A percentile compares a stretch with the other conserved stretches of the same genome.
Conservation (phyloP, 768 basidiomycete species). For the Macrolepiota dolichaula region DNA sequence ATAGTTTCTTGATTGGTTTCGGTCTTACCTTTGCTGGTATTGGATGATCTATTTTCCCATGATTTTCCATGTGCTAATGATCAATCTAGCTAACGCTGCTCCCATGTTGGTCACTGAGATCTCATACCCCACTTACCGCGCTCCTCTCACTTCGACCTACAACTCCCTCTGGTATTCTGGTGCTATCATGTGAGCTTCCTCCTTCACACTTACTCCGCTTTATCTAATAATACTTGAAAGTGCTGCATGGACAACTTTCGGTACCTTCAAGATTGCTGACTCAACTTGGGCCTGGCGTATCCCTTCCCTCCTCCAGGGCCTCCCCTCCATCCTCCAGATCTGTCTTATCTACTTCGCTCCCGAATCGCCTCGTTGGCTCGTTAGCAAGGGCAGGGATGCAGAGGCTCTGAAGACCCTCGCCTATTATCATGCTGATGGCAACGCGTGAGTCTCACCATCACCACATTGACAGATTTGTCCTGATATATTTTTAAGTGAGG, state of each 20-base stretch:
- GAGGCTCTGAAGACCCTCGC: constrained; percentile 71
- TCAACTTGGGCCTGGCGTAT: constrained; percentile 81
- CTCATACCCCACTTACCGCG: constrained; percentile 82
- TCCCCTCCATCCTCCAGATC: constrained; percentile 69
- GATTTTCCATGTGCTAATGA: background rate
- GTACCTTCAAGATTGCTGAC: constrained; percentile 65
- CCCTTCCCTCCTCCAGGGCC: constrained; percentile 68
- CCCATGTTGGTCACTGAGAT: constrained; percentile 85
- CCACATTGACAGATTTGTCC: background rate
- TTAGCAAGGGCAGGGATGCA: constrained; percentile 69
- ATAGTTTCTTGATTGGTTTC: constrained; percentile 69
- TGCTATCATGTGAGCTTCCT: constrained; percentile 57
- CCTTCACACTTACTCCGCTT: background rate
- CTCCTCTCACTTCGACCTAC: constrained; percentile 72
- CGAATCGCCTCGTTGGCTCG: constrained; percentile 82
- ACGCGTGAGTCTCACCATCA: constrained; percentile 36
- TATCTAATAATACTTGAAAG: constrained; percentile 23
- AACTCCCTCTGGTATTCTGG: constrained; percentile 89
- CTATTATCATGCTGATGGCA: constrained; percentile 80
- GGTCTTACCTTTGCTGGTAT: constrained; percentile 68
- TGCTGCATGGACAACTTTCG: constrained; percentile 85
- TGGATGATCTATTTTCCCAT: constrained; percentile 10
- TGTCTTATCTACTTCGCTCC: constrained; percentile 65
- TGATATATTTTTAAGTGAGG: constrained; percentile 34
- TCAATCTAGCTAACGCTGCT: constrained; percentile 56